Conservation (phyloP, 768 basidiomycete genomes). For the Agaricus sinodeliciosus region DNA sequence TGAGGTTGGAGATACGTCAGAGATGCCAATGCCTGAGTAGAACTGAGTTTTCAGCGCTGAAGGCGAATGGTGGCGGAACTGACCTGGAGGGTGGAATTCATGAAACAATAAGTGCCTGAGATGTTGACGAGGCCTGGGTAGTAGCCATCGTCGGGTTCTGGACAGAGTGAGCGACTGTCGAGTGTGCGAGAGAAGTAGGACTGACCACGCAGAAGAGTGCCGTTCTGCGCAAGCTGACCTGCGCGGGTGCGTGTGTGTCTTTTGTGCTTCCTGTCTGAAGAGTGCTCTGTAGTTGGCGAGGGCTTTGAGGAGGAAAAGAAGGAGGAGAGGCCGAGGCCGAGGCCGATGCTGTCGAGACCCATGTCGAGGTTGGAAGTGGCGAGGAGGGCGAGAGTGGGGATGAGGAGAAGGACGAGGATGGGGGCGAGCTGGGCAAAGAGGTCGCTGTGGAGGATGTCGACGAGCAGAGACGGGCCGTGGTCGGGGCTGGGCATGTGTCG, state of each 20-base stretch:
- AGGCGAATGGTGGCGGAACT: background rate
- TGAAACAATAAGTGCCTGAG: slow-evolving; percentile 94
- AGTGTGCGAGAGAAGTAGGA: slow-evolving; percentile 3
- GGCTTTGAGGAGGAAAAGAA: slow-evolving; percentile 38
- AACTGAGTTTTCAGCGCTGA: background rate
- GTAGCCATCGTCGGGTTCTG: slow-evolving; percentile 32
- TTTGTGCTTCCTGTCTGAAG: slow-evolving; percentile 37
- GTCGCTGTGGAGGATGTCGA: slow-evolving; percentile 31
- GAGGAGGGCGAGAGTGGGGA: slow-evolving; percentile 48
- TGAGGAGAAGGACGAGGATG: slow-evolving; percentile 44
- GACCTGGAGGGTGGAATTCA: slow-evolving; percentile 93
- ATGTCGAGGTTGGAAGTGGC: slow-evolving; percentile 28
- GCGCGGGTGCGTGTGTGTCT: slow-evolving; percentile 45
- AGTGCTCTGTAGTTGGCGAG: slow-evolving; percentile 11
- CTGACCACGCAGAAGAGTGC: slow-evolving; percentile 19
- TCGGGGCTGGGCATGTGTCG: slow-evolving; percentile 40
- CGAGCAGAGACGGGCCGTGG: slow-evolving; percentile 31
- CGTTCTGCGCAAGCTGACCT: slow-evolving; percentile 48
- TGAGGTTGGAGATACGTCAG: slow-evolving; percentile 76
- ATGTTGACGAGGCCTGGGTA: slow-evolving; percentile 94
- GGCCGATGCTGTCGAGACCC: slow-evolving; percentile 52
- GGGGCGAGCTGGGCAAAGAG: slow-evolving; percentile 53
- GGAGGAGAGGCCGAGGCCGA: slow-evolving; percentile 48
- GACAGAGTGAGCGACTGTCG: background rate
- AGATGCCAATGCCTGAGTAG: slow-evolving; percentile 78